Percentiles rank a stretch among this genome's conserved stretches.
Evolutionary conservation across 495 filamentous ascomycete species (phyloP).

Genomic region (Articulospora tetracladia): DNA sequence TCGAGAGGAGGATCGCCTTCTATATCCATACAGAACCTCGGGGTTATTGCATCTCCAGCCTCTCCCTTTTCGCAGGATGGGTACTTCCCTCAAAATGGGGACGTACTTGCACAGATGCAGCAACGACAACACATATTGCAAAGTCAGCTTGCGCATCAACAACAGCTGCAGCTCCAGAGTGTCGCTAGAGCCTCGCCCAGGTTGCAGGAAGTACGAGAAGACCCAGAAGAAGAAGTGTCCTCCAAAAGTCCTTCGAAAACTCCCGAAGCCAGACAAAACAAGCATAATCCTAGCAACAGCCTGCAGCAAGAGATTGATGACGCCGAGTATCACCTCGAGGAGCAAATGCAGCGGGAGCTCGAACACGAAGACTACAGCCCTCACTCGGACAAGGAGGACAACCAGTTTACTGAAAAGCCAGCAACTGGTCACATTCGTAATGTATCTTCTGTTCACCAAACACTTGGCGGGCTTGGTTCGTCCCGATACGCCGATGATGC

Average conservation of each 20-base stretch:
- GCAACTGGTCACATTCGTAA: slow-evolving; percentile 27
- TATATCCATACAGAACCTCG: slow-evolving; percentile 41
- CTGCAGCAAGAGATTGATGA: slow-evolving; percentile 83
- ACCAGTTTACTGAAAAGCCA: slow-evolving; percentile 18
- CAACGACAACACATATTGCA: slow-evolving; percentile 57
- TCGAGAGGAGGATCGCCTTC: slow-evolving; percentile 53
- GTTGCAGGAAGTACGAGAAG: slow-evolving; percentile 47
- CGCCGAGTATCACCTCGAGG: slow-evolving; percentile 77
- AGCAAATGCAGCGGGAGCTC: slow-evolving; percentile 65
- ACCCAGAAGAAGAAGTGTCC: slow-evolving; percentile 46
- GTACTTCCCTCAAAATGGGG: slow-evolving; percentile 23
- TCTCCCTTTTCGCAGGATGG: slow-evolving; percentile 49
- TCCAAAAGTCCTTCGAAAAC: slow-evolving; percentile 43
- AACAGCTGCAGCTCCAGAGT: slow-evolving; percentile 45
- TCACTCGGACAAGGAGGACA: slow-evolving; percentile 37
- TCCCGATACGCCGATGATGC: slow-evolving; percentile 32
- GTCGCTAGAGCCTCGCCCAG: slow-evolving; percentile 52
- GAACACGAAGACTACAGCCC: slow-evolving; percentile 63
- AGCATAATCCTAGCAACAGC: slow-evolving; percentile 25
- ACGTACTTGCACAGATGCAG: slow-evolving; percentile 38
- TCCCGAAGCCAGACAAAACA: slow-evolving; percentile 35
- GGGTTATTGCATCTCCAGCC: slow-evolving; percentile 42
- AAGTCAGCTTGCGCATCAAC: slow-evolving; percentile 48
- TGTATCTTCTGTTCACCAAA: slow-evolving; percentile 39
- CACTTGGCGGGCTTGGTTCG: slow-evolving; percentile 13